A percentile compares a stretch with the other conserved stretches of the same genome.
Evolutionary conservation across 352 stramenopile species (phyloP).

Genomic region (Phytophthora vignae): DNA sequence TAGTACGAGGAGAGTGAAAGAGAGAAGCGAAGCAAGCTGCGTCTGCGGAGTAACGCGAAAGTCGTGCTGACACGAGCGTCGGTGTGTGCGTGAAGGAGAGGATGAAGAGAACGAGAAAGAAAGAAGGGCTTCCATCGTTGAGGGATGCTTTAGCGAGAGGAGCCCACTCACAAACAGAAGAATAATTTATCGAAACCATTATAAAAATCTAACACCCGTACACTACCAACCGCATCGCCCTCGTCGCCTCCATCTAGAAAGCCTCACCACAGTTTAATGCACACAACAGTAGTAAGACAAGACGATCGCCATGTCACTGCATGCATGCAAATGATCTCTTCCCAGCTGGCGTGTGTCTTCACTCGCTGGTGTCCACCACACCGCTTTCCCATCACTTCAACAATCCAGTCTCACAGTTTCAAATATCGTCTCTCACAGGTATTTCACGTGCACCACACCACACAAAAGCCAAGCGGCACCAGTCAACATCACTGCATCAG

Average conservation of each 20-base stretch:
- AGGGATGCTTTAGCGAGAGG: not conserved
- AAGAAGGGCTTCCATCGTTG: not conserved
- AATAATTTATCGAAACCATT: conserved; percentile 38
- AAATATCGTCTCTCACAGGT: not conserved
- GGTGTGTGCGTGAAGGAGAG: not conserved
- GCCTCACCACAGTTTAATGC: not conserved
- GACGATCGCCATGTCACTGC: not conserved
- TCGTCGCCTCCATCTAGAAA: not conserved
- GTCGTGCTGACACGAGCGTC: not conserved
- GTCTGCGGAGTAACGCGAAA: too few relatives aligned
- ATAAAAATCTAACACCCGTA: conserved; percentile 30
- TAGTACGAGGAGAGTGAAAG: too few relatives aligned
- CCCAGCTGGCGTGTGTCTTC: not conserved
- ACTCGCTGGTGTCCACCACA: not conserved
- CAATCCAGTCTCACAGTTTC: not conserved
- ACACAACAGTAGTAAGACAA: too few relatives aligned
- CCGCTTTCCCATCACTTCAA: not conserved
- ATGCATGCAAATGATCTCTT: not conserved
- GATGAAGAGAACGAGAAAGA: not conserved
- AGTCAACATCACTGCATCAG: not conserved
- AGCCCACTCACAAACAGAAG: not conserved
- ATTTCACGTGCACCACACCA: conserved; percentile 11
- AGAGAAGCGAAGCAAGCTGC: too few relatives aligned
- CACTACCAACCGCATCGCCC: conserved; percentile 3
- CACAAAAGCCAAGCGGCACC: conserved; percentile 12